Evolutionary conservation across 768 basidiomycete genomes (phyloP).

Genomic region (Epithele typhae): DNA sequence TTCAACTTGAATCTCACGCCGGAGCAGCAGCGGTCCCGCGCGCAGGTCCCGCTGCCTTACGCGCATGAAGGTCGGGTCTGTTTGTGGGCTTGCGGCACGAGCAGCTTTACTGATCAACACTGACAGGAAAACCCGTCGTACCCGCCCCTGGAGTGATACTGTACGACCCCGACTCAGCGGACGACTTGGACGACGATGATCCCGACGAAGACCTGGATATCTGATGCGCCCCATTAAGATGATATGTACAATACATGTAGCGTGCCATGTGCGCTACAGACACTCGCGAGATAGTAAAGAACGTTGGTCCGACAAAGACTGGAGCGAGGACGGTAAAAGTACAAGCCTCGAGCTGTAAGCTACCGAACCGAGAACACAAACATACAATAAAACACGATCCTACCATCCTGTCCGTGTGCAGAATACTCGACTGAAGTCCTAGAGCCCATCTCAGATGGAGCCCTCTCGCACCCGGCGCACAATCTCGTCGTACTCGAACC

Average conservation of each 20-base stretch:
- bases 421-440: too few species aligned
- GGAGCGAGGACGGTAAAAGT: too few species aligned
- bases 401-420: too few species aligned
- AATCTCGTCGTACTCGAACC: conserved; percentile 21
- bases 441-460: not conserved
- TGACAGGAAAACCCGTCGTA: conserved; percentile 33
- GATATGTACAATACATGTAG: too few species aligned
- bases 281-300: too few species aligned
- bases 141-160: conserved; percentile 51
- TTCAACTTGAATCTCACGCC: conserved; percentile 87
- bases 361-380: not conserved
- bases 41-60: conserved; percentile 86
- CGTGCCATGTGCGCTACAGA: too few species aligned
- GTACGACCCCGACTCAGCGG: conserved; percentile 91
- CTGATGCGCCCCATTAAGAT: too few species aligned
- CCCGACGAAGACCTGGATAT: conserved; percentile 94
- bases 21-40: conserved; percentile 74
- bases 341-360: too few species aligned
- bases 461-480: conserved; percentile 8
- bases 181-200: conserved; percentile 94
- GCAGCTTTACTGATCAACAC: not conserved
- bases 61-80: conserved; percentile 89
- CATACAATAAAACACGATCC: not conserved
- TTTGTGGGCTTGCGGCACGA: conserved; percentile 23
- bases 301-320: too few species aligned